Base-by-base conservation (phyloP, 306 rosid species). In the Cyamopsis tetragonoloba region DNA sequence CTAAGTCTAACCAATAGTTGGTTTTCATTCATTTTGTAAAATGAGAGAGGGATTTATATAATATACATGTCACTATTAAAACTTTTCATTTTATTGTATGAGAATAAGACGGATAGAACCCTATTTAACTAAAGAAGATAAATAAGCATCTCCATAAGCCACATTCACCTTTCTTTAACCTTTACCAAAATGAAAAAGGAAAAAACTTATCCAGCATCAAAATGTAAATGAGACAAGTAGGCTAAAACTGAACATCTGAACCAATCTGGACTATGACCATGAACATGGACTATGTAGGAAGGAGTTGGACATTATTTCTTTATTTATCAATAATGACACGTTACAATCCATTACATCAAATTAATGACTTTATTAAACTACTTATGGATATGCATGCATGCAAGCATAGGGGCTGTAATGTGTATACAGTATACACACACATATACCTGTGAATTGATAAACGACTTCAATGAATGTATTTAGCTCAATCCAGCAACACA, bases 1-100 rank as follows among this genome's bases (percentile, higher is more conserved):
- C 61, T 3, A 62, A 55, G 27, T 62, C 70, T 24, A 69, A 32
- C 62, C 44, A 37, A 55, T 8, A 62, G 61, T 47, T 38, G 39
- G 27, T 18, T 60, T 23, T 37, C 48, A 43, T 14, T 65, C 23
- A 27, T 31, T 18, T 55, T 22, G 32, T 17, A 41, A 35, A 65
- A 74, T 28, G 39, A 37, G 22, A 27, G 61, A 30, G 55, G 60
- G 41, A 13, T 14, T 18, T 49, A 13, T 46, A 35, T 35, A 50
- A 15, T 37, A 46, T 15, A 61, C 31, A 64, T 12, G 10, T 67
- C 13, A 12, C 42, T 27, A 42, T 18, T 11, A 3, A 24, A 54
- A 46, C 17, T 38, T 17, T 41, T 63, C 4, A 24, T 49, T 19
- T 58, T 8, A 31, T 12, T 51, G 17, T 8, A 59, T 39, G 49